Base-by-base conservation (phyloP, 73 alveolate genomes). In the Paramecium pentaurelia region DNA sequence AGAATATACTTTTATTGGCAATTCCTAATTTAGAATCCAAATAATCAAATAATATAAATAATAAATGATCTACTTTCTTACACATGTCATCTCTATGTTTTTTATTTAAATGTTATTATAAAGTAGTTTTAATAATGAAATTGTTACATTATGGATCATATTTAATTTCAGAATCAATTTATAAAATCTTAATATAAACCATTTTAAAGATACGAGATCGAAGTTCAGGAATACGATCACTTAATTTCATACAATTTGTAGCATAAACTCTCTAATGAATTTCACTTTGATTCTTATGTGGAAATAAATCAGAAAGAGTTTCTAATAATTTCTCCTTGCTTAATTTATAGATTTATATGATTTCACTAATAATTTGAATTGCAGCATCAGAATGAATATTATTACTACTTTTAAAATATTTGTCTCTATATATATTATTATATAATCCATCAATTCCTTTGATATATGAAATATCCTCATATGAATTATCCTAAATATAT, bases 371-470 rank as follows among this genome's bases (percentile, higher is more conserved):
- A 30, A 80, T 45, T 45, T 28, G 27, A 27, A 80, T 42, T 0
- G 91, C 91, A 8, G 44, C 71, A 32, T 80, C 91, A 44, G 75
- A 20, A 49, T 45, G 58, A 22, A 18, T 42, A 80, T 40, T 42
- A 22, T 18, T 27, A 27, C 49, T 80, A 27, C n/a, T 32, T 20
- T 47, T 80, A 27, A 80, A 47, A 36, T 73, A 80, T 20, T 47
- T 80, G 18, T 80, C 71, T 47, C 91, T 80, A 27, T 45, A 80
- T 25, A 45, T 10, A 20, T 80, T 47, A 49, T 80, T 42, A 47
- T 45, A 80, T 28, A 80, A 27, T 80, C 91, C 91, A 44, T 80
- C 91, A 12, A 80, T 45, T 80, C 64, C 71, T 36, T 80, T 80
- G 0, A 80, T n/a, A 20, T 80, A 80, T 42, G 91, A 80, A 45